Base-by-base conservation (phyloP, 768 basidiomycete species). In the Leucosporidium creatinivorum region DNA sequence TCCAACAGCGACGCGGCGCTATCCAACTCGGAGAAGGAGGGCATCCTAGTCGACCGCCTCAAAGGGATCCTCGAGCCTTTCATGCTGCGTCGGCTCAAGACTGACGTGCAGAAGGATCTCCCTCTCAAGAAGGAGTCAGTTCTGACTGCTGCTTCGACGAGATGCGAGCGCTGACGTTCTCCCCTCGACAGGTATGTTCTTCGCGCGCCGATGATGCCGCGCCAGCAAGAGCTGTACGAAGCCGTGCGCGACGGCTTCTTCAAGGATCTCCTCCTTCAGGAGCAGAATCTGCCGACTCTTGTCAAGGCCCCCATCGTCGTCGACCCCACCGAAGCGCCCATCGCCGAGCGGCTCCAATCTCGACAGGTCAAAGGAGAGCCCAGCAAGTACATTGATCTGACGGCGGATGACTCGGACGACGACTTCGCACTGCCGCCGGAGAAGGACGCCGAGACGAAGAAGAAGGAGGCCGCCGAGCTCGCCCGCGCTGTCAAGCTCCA, bases 61-160 rank as follows among this genome's bases (percentile, higher is more conserved):
- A 69, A 66, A 77, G 84, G 85, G 2, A 93, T 99, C 74, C 85
- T 99, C 58, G 91, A 93, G 73, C 96, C 96, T 1, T 99, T 98
- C 82, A 83, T 98, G 33, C 82, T 98, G 0, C 86, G 96, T 15
- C 85, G 96, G 15, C 82, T 36, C 65, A 98, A 98, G 78, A 85
- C 81, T 7, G 96, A 99, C 73, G 94, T 98, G 12, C 93, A 97
- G 79, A 83, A 84, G 63, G 89, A 83, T 30, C 80, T 98, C 4
- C 96, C 96, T 0, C 91, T 78, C 0, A 81, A 81, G 74, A 77
- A 75, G 61, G 75, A 74, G 69, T 69, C 30, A 31, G 65, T 47
- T 9, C 33, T 7, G n/a, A n/a, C n/a, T 13, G 33, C 19, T 15
- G 25, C 9, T 12, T 12, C 25, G 47, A 52, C 7, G 7, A 23